A percentile compares a stretch with the other conserved stretches of the same genome.
Evolutionary conservation across 2,329 filamentous ascomycete genomes (phyloP).

Genomic region (Epichloe amarillans): DNA sequence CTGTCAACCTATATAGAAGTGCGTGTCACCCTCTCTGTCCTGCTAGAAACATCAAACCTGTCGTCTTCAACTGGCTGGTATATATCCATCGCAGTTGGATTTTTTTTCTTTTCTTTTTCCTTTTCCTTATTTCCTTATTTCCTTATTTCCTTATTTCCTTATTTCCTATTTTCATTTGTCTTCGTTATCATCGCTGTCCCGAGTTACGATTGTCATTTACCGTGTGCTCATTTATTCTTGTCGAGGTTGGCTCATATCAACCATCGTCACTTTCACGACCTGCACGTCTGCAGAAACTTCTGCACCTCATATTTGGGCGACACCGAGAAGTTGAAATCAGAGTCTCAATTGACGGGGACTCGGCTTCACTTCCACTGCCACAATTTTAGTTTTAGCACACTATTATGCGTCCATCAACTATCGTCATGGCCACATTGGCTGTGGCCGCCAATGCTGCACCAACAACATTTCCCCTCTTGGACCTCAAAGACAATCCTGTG

Average conservation of each 20-base stretch:
- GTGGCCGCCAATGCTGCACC: constrained; percentile 35
- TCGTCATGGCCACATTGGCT: constrained; percentile 32
- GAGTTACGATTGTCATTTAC: neutral
- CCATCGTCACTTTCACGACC: neutral
- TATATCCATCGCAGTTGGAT: neutral
- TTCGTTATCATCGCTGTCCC: constrained; percentile 5
- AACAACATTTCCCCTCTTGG: constrained; percentile 22
- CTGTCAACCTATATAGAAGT: constrained; percentile 12
- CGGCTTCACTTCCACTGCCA: neutral
- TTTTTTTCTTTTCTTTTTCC: constrained; percentile 6
- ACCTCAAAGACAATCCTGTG: constrained; percentile 24
- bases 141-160: constrained; percentile 4
- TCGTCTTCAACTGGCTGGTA: neutral
- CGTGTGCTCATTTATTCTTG: neutral
- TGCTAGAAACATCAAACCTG: constrained; percentile 6
- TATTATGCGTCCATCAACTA: constrained; percentile 42
- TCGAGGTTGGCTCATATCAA: neutral
- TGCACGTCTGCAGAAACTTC: neutral
- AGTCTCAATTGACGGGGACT: neutral
- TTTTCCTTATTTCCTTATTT: too few species aligned
- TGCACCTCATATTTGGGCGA: neutral
- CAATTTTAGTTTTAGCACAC: constrained; percentile 7
- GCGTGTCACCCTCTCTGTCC: constrained; percentile 5
- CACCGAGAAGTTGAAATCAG: neutral
- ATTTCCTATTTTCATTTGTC: constrained; percentile 12